Evolutionary conservation across 345 rosid genomes (phyloP).

Genomic region (Rubroshorea leprosula): DNA sequence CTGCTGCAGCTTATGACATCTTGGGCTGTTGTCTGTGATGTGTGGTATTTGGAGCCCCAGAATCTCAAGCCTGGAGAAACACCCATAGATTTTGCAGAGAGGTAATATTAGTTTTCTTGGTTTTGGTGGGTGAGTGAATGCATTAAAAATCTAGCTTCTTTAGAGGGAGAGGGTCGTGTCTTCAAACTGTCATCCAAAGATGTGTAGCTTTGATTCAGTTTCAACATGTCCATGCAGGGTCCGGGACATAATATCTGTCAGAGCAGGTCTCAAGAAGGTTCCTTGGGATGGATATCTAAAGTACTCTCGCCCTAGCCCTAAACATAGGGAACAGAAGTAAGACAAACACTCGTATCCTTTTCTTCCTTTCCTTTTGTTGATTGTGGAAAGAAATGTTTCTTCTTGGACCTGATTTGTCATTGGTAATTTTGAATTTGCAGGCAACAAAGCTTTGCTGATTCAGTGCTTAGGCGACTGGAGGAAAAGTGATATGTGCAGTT

Average conservation of each 20-base stretch:
- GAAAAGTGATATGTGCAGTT: slow-evolving; percentile 43
- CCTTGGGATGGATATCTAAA: slow-evolving; percentile 99
- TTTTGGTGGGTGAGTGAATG: not conserved
- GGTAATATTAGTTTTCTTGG: slow-evolving; percentile 34
- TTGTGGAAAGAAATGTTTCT: not conserved
- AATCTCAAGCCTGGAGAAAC: slow-evolving; percentile 81
- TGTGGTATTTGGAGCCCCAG: slow-evolving; percentile 98
- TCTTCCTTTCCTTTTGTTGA: not conserved
- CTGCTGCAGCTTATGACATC: slow-evolving; percentile 97
- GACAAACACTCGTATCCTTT: slow-evolving; percentile 20
- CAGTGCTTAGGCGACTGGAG: slow-evolving; percentile 65
- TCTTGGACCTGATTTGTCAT: slow-evolving; percentile 3
- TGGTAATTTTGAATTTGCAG: slow-evolving; percentile 35
- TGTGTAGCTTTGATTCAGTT: slow-evolving; percentile 2
- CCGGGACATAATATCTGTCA: slow-evolving; percentile 76
- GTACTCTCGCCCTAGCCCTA: slow-evolving; percentile 90
- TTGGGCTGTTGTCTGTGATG: slow-evolving; percentile 99
- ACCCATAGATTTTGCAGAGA: slow-evolving; percentile 93
- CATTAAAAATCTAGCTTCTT: not conserved
- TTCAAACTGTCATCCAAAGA: not conserved
- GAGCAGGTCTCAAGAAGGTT: slow-evolving; percentile 93
- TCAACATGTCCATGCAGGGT: slow-evolving; percentile 47
- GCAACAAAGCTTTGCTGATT: slow-evolving; percentile 90
- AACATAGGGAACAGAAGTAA: slow-evolving; percentile 95
- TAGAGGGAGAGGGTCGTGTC: not conserved